phyloP scores from a whole-genome alignment of 2,329 filamentous ascomycete species.

The Paraconiothyrium sp. region DNA sequence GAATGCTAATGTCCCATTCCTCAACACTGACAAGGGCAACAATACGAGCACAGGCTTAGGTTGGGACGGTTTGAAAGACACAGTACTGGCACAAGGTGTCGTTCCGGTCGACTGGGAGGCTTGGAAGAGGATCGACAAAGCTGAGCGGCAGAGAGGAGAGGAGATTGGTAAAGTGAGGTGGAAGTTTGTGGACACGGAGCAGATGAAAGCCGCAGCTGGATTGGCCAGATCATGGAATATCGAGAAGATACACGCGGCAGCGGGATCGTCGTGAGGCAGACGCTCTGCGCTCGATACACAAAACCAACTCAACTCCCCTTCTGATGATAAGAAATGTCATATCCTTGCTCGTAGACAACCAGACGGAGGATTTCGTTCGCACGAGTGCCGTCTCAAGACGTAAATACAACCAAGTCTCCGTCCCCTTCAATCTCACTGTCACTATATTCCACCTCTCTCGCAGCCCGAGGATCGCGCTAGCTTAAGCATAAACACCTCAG shows the following conservation, averaged over 20 bases:
- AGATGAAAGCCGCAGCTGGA: constrained; percentile 9
- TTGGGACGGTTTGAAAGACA: constrained; percentile 78
- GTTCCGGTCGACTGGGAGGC: constrained; percentile 80
- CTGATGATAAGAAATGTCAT: neutral
- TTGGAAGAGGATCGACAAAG: constrained; percentile 86
- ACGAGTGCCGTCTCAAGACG: constrained; percentile 4
- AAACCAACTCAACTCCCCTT: neutral
- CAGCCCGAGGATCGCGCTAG: neutral
- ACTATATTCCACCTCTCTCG: neutral
- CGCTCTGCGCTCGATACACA: neutral
- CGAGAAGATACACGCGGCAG: constrained; percentile 4
- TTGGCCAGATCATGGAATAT: constrained; percentile 14
- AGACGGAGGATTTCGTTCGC: neutral
- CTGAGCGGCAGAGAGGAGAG: constrained; percentile 74
- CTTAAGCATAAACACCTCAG: constrained; percentile 3
- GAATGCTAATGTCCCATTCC: constrained; percentile 59
- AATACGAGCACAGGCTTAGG: constrained; percentile 62
- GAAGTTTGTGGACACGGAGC: constrained; percentile 52
- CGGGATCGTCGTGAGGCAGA: neutral
- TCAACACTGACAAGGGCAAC: constrained; percentile 53
- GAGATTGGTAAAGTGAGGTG: constrained; percentile 79
- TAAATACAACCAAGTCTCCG: neutral
- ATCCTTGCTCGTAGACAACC: neutral
- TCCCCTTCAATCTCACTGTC: neutral
- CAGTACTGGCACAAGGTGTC: constrained; percentile 65